Conservation (phyloP, 1,284 basidiomycete species). For the Malassezia nana region DNA sequence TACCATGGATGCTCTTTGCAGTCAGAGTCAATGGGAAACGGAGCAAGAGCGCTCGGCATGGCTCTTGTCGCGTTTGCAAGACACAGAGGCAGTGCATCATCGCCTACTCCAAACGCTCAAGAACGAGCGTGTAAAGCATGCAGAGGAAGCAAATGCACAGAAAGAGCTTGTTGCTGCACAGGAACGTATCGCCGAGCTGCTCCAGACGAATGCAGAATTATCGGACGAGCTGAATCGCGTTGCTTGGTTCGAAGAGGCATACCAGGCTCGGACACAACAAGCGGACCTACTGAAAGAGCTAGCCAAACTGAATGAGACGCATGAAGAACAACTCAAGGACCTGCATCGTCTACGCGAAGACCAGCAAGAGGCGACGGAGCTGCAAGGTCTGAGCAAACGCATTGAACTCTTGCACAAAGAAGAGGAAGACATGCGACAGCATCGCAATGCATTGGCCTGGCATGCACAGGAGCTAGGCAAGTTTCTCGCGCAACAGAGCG, state of each 20-base stretch:
- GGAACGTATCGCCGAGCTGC: not conserved
- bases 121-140: not conserved
- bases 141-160: not conserved
- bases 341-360: not conserved
- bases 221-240: constrained; percentile 5
- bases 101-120: not conserved
- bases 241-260: constrained; percentile 14
- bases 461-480: not conserved
- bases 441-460: not conserved
- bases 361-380: not conserved
- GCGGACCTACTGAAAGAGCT: constrained; percentile 3
- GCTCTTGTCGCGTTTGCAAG: not conserved
- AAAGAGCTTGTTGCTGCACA: not conserved
- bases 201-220: not conserved
- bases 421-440: not conserved
- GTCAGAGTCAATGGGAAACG: not conserved
- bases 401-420: constrained; percentile 2
- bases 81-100: not conserved
- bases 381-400: not conserved
- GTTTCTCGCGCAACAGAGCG: not conserved
- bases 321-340: not conserved
- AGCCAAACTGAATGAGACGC: not conserved
- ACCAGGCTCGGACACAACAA: constrained; percentile 9
- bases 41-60: not conserved
- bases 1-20: not conserved